Evolutionary conservation across 108 stramenopile species (phyloP), one percentile per base, ranked within the genome.

Genomic region (Pseudonitzschia delicatissima): DNA sequence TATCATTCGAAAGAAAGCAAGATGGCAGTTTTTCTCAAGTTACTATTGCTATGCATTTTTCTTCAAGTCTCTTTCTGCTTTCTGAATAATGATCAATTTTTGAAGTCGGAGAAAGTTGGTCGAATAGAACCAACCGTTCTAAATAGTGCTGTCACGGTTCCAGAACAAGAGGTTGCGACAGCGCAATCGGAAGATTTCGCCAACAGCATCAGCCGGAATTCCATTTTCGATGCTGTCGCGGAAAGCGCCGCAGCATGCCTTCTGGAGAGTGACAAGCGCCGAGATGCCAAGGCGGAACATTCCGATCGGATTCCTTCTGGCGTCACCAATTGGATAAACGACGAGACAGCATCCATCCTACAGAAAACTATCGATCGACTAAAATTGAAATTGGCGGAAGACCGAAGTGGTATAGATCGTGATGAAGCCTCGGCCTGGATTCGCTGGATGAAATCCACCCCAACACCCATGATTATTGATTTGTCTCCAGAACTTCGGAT

Each of bases 281-380:
- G 78, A 35, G 87, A 88, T 62, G 80, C 80, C 58, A 69, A 69
- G 4, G 82, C 59, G 0, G 72, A 74, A 61, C 77, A 72, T 27
- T 50, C 34, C 27, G 72, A 77, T 37, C 67, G 67, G 9, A 59
- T 73, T 55, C 74, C 78, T 5, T 74, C 72, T 4, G 71, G 69
- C 12, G 79, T 83, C n/a, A 86, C 83, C 48, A 89, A 85, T 51
- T 90, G 89, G 89, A 85, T 90, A 40, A 78, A 87, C 44, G 89
- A 87, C 45, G 81, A 72, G 13, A 62, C 76, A 40, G 74, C 84
- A 26, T 83, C 83, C 76, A 73, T 64, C 3, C 62, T 90, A 17
- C 62, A 83, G 58, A 71, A 76, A 17, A 70, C 76, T 11, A 36
- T 90, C 45, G 82, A 87, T 51, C 58, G 63, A 50, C 32, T 90